phyloP scores from a whole-genome alignment of 2,329 filamentous ascomycete genomes.

The Colletotrichum costaricense region DNA sequence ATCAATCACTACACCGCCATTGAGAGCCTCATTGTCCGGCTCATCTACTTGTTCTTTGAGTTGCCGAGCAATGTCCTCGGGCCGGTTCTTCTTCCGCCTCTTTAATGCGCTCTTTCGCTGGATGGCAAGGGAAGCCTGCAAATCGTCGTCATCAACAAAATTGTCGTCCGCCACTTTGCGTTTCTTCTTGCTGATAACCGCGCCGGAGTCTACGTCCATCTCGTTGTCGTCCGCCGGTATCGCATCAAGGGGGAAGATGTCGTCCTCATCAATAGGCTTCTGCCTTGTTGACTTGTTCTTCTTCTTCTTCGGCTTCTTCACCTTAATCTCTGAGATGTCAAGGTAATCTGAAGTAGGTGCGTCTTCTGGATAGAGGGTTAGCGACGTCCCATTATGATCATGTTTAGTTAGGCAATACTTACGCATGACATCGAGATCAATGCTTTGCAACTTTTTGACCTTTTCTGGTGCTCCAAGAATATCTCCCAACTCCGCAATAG shows the following conservation, averaged over 20 bases:
- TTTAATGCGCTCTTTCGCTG: constrained; percentile 88
- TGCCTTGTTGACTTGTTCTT: constrained; percentile 82
- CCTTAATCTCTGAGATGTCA: constrained; percentile 86
- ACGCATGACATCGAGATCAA: constrained; percentile 85
- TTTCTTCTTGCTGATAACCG: constrained; percentile 65
- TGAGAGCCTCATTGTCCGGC: constrained; percentile 57
- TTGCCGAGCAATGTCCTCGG: constrained; percentile 88
- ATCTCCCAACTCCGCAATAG: constrained; percentile 71
- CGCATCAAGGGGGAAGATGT: constrained; percentile 61
- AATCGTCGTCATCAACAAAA: constrained; percentile 91
- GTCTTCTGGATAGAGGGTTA: constrained; percentile 63
- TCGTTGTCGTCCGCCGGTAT: constrained; percentile 53
- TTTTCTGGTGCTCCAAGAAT: constrained; percentile 65
- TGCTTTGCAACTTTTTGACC: constrained; percentile 72
- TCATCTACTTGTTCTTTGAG: constrained; percentile 74
- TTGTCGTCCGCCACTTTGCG: constrained; percentile 72
- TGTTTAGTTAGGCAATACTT: constrained; percentile 40
- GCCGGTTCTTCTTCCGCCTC: constrained; percentile 87
- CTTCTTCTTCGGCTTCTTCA: constrained; percentile 96
- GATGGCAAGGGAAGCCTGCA: constrained; percentile 86
- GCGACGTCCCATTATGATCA: constrained; percentile 38
- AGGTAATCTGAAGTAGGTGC: constrained; percentile 86
- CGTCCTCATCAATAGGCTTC: constrained; percentile 73
- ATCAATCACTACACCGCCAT: constrained; percentile 85
- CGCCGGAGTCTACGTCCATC: constrained; percentile 83